phyloP scores from a whole-genome alignment of 371 early-diverging fungal species.

The Mucor plumbeus region DNA sequence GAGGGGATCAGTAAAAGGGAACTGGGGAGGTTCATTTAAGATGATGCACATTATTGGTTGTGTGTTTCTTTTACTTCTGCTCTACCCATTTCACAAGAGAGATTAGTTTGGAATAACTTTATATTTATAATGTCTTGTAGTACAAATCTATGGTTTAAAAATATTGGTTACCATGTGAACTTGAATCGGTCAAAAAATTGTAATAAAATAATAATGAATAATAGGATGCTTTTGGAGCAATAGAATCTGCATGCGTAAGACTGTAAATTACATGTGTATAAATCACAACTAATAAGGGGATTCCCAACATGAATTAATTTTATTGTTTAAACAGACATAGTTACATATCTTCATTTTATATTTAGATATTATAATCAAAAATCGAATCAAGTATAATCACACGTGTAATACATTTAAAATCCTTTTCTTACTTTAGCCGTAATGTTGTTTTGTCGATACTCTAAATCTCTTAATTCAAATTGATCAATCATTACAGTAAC shows the following conservation, averaged over 20 bases:
- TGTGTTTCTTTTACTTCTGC: neutral
- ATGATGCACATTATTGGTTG: constrained; percentile 6
- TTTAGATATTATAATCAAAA: neutral
- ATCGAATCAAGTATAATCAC: neutral
- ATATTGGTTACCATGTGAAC: neutral
- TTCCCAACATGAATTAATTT: too few species aligned
- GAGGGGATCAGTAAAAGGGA: constrained; percentile 6
- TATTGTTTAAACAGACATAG: constrained; percentile 2
- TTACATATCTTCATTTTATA: neutral
- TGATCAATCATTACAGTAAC: constrained; percentile 43
- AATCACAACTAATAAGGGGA: neutral
- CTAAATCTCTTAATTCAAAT: constrained; percentile 31
- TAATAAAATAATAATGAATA: neutral
- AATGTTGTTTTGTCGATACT: constrained; percentile 44
- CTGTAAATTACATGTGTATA: neutral
- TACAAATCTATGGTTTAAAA: constrained; percentile 7
- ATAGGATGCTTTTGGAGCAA: too few species aligned
- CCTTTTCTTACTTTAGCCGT: constrained; percentile 46
- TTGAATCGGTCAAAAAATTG: neutral
- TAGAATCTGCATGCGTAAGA: neutral
- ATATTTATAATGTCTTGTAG: neutral
- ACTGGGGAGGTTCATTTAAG: constrained; percentile 11
- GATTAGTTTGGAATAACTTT: neutral
- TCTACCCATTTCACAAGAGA: constrained; percentile 4
- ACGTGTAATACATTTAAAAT: constrained; percentile 26